Evolutionary conservation across 306 rosid genomes (phyloP).

Genomic region (Lithocarpus polystachyus): DNA sequence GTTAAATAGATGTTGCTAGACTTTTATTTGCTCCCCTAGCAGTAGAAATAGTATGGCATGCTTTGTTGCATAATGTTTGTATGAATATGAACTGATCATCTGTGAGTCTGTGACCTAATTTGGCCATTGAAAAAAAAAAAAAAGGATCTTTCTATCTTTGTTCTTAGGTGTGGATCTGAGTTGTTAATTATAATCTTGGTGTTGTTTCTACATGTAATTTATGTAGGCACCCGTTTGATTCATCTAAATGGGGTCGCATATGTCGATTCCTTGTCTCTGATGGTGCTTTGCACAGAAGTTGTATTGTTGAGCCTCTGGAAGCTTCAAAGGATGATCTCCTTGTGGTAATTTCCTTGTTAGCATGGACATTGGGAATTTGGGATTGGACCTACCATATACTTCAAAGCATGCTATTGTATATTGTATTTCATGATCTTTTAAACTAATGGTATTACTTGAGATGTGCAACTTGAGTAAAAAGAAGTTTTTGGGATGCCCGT

Average conservation of each 20-base stretch:
- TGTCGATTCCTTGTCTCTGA: slow-evolving; percentile 56
- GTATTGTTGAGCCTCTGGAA: slow-evolving; percentile 77
- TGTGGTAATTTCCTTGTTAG: slow-evolving; percentile 49
- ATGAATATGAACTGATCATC: background rate
- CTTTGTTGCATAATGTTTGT: too few relatives aligned
- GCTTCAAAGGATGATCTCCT: slow-evolving; percentile 84
- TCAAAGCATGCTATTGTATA: background rate
- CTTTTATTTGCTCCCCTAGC: background rate
- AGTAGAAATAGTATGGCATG: background rate
- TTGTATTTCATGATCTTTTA: slow-evolving; percentile 4
- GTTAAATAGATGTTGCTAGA: background rate
- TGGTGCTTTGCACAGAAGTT: slow-evolving; percentile 41
- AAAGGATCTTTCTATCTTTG: background rate
- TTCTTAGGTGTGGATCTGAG: background rate
- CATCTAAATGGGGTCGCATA: slow-evolving; percentile 81
- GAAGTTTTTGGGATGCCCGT: slow-evolving; percentile 2
- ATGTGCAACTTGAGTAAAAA: background rate
- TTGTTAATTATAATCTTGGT: slow-evolving; percentile 1
- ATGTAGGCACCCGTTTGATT: slow-evolving; percentile 94
- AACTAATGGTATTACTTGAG: slow-evolving; percentile 4
- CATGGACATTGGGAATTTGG: background rate
- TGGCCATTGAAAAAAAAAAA: background rate
- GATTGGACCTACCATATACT: background rate
- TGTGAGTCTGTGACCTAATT: background rate
- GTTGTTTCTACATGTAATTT: slow-evolving; percentile 5